Evolutionary conservation across 2,329 filamentous ascomycete genomes (phyloP), one percentile per base, ranked within the genome.

Genomic region (Xylariales sp.): DNA sequence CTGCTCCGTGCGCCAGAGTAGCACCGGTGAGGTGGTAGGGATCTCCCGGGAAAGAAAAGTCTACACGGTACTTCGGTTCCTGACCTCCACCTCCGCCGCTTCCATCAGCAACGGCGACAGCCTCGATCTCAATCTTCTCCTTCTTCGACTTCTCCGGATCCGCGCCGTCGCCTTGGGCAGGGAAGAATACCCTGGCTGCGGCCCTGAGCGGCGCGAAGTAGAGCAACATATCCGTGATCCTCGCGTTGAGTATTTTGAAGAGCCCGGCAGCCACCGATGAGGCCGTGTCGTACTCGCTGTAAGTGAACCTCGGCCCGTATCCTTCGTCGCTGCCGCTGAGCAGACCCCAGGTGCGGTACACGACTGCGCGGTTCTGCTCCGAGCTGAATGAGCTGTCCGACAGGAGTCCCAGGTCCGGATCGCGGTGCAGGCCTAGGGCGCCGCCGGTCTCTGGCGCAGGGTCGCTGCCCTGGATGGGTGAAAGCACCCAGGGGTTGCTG

Each of bases 331-430:
- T 33, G 6, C 43, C 42, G 17, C 20, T 37, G 16, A 48, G 40
- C n/a, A 52, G 36, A 7, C 47, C 47, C 48, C 50, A 51, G 2
- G 50, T 48, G 16, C 43, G 42, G 18, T 50, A 43, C n/a, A 50
- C 42, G 15, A 51, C 29, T 13, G 41, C 41, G 12, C 45, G 43
- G 32, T 47, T 39, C 31, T 43, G 18, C 5, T 11, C 28, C 7
- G 42, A 36, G n/a, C 37, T 31, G n/a, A 46, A 19, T 4, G 44
- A 41, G 7, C 42, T 44, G 11, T 36, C 42, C 0, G 46, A 37
- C 4, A 50, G 33, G 27, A 43, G 21, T 1, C 46, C 50, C 16
- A 51, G 38, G 5, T 33, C 18, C 2, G 33, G 31, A 19, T 46
- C 46, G 6, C 25, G 37, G 10, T 42, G 43, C 14, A 52, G 21